These are phyloP conservation scores for Fusarium sacchari DNA, from an alignment of 2,329 filamentous ascomycete species.

Conservation along the genomic window DNA sequence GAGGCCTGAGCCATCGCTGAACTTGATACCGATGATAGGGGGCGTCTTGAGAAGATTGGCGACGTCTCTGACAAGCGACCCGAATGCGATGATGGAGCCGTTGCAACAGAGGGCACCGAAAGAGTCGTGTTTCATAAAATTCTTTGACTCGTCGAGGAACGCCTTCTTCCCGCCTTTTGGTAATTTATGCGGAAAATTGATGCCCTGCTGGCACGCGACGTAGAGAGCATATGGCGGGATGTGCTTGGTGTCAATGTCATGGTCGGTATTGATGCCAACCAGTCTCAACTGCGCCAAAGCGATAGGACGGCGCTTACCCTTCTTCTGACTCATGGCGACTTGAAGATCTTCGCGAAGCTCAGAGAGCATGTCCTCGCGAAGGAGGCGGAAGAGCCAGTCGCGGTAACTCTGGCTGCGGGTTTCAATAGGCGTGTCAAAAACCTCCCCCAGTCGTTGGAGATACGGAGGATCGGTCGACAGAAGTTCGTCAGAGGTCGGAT, in stretches of 20 bases:
- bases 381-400: slow-evolving; percentile 77
- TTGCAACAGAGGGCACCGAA: slow-evolving; percentile 69
- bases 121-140: slow-evolving; percentile 66
- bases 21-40: slow-evolving; percentile 62
- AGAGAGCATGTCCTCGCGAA: slow-evolving; percentile 76
- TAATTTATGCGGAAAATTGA: slow-evolving; percentile 54
- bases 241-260: slow-evolving; percentile 34
- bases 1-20: slow-evolving; percentile 59
- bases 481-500: slow-evolving; percentile 74
- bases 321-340: slow-evolving; percentile 58
- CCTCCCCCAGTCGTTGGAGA: slow-evolving; percentile 62
- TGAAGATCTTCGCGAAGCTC: slow-evolving; percentile 72
- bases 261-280: slow-evolving; percentile 50
- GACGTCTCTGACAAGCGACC: slow-evolving; percentile 63
- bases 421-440: slow-evolving; percentile 52
- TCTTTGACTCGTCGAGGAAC: slow-evolving; percentile 58
- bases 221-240: slow-evolving; percentile 50
- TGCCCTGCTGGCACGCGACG: slow-evolving; percentile 54
- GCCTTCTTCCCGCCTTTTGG: slow-evolving; percentile 48
- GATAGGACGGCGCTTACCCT: slow-evolving; percentile 53
- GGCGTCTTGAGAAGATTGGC: slow-evolving; percentile 54
- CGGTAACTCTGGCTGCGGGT: slow-evolving; percentile 62
- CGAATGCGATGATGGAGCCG: slow-evolving; percentile 67
- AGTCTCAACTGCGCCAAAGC: slow-evolving; percentile 55
- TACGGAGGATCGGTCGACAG: slow-evolving; percentile 62